Evolutionary conservation across 306 rosid genomes (phyloP), one percentile per base, ranked within the genome.

Genomic region (Crotalaria pallida): DNA sequence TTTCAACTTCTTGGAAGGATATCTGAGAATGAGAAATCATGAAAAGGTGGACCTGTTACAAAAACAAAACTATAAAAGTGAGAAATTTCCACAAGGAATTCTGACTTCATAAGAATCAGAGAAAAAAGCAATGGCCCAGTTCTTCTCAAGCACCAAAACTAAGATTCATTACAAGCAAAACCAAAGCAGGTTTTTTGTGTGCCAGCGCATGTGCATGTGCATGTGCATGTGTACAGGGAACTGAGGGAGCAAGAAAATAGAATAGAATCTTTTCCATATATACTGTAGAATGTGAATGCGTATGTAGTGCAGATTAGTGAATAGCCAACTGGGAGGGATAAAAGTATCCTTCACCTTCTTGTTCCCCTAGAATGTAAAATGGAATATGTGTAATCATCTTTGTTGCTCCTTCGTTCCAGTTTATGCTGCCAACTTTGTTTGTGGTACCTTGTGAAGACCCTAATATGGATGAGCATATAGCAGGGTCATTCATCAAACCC

Each of bases 351-450:
- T 70, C 51, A 88, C 96, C 96, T 87, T 88, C 92, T 79, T 88
- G 90, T 80, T 85, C 90, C 23, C 91, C 87, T 1, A 94, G 88
- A 69, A 94, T 80, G 85, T 94, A 90, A 81, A 94, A 91, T 3
- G 99, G 99, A 81, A 94, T 71, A 75, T 90, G 97, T 10, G 97
- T 92, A 49, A 87, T 72, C 96, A 94, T 90, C 89, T 85, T 94
- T 10, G 84, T 83, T 12, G 89, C 80, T 15, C 97, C 97, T 38
- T 83, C 88, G 48, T 83, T 94, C 97, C 97, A 94, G 86, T 87
- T 81, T 34, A 94, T 82, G 71, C 87, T 79, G 73, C 99, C 99
- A 12, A 92, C 78, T 75, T 77, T 90, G 70, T 73, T 90, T 22
- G 34, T 43, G 18, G 77, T 78, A 74, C 85, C 90, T 48, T 71